A percentile compares a stretch with the other conserved stretches of the same genome.
Conservation (phyloP, 305 asterid genomes). For the Fraxinus sp. region DNA sequence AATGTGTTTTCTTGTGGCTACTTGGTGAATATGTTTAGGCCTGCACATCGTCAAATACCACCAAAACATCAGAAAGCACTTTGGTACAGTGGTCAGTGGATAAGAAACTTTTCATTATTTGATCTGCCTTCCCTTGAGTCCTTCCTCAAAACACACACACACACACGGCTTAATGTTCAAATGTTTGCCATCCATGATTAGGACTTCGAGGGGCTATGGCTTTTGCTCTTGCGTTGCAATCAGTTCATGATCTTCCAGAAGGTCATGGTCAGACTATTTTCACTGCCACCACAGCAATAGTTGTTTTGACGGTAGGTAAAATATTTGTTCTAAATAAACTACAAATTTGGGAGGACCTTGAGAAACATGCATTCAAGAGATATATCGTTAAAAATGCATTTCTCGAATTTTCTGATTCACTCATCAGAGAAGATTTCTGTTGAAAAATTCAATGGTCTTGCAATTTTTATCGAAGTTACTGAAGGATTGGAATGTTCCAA, state of each 20-base stretch:
- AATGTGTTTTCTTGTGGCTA: slow-evolving; percentile 96
- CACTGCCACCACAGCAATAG: slow-evolving; percentile 96
- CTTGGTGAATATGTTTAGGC: slow-evolving; percentile 88
- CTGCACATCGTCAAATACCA: slow-evolving; percentile 77
- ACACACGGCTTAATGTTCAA: slow-evolving; percentile 5
- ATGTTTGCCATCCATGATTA: slow-evolving; percentile 32
- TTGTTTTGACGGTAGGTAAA: slow-evolving; percentile 75
- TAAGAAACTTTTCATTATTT: slow-evolving; percentile 12
- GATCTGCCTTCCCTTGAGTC: slow-evolving; percentile 12
- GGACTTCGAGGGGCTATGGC: slow-evolving; percentile 99
- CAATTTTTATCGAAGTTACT: background rate
- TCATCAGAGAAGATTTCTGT: background rate
- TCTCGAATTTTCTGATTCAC: background rate
- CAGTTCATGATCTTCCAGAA: slow-evolving; percentile 98
- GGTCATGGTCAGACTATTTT: slow-evolving; percentile 98
- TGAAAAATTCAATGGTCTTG: slow-evolving; percentile 1
- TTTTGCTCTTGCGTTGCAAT: slow-evolving; percentile 93
- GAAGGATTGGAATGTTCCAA: background rate
- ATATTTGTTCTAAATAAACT: slow-evolving; percentile 21
- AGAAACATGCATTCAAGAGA: slow-evolving; percentile 16
- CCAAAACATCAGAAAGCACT: slow-evolving; percentile 96
- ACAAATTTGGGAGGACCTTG: slow-evolving; percentile 11
- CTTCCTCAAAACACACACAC: slow-evolving; percentile 6
- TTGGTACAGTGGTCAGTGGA: slow-evolving; percentile 90
- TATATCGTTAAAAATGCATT: background rate